Base-by-base conservation (phyloP, 495 filamentous ascomycete species). In the Hyaloscypha variabilis region DNA sequence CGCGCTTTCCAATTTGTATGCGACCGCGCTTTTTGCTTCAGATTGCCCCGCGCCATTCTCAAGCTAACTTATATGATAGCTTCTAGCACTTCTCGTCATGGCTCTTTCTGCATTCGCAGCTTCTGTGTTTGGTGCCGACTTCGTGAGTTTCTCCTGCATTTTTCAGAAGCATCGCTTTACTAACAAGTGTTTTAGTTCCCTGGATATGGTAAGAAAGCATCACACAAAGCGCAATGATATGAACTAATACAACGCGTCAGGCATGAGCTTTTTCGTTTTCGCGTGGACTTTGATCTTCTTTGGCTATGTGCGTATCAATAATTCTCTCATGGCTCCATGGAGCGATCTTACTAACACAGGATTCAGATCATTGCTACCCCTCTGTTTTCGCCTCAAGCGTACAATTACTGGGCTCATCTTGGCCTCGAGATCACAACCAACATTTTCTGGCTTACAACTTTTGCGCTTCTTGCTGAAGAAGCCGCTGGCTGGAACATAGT, bases 381-480 rank as follows among this genome's bases (percentile, higher is more conserved):
- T 13, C 53, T 62, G 46, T 58, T 50, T 25, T 29, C 59, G 21
- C 65, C 59, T 13, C 23, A 52, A 13, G 14, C 54, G 52, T 67
- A 66, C 36, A 21, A 39, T 26, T 67, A 62, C 65, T 67, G 65
- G 60, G 29, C 39, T 8, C 60, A 67, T 28, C 39, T 67, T 23
- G 46, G n/a, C 28, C 56, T 68, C 55, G 61, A 64, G 58, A 52
- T 60, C 31, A 8, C 30, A 1, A 65, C 61, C 49, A 26, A 19
- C 49, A 49, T 68, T 24, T 68, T 68, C 51, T 68, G 66, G 66
- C 66, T 68, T 13, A 21, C 62, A 1, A 58, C 62, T 10, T 68
- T 64, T 26, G 61, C 66, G 2, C 56, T 62, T 17, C 61, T 68
- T 19, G 66, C 62, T n/a, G n/a, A 54, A n/a, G 51, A 58, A 8